Base-by-base conservation (phyloP, 768 basidiomycete species). In the Lentinula detonsa region DNA sequence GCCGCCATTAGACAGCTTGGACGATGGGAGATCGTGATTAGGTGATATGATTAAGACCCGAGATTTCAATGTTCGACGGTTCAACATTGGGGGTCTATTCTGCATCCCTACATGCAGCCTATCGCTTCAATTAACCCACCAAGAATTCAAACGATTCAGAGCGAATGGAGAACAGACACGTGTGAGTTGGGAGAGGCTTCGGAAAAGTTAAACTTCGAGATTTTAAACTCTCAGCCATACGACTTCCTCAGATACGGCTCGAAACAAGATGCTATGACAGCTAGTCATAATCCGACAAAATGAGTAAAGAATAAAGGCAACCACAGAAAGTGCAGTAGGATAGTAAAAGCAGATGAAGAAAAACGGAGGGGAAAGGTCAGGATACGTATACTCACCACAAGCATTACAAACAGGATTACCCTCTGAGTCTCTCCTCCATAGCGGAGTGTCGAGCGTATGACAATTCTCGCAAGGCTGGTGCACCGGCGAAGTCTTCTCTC, bases 331-430 rank as follows among this genome's bases (percentile, higher is more conserved):
- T 39, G 37, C 28, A 39, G 37, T 13, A 39, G 37, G 18, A 59
- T 15, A 23, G 18, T 40, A 15, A 33, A 40, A 35, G 18, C 40
- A 49, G 18, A 35, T n/a, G 11, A 33, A 34, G 33, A 16, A 11
- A 31, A 40, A 40, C n/a, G 34, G 40, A 16, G 1, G 5, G 46
- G 23, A 13, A 43, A 16, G 2, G 6, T 33, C 56, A 57, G 21
- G 6, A 40, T 21, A 21, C 28, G 10, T 18, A 21, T 48, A 83
- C 91, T 82, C 72, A 93, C 92, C 93, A 73, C 93, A 94, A 56
- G 90, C 89, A 73, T 94, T 94, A 78, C 93, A 95, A 69, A 94
- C 84, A 53, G 87, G 83, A 72, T 88, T 91, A 61, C 92, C 93
- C 66, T 90, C 85, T 48, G 81, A 76, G 70, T 91, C 91, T 66